Conservation (phyloP, 2,329 filamentous ascomycete species). For the Dactylonectria estremocensis region DNA sequence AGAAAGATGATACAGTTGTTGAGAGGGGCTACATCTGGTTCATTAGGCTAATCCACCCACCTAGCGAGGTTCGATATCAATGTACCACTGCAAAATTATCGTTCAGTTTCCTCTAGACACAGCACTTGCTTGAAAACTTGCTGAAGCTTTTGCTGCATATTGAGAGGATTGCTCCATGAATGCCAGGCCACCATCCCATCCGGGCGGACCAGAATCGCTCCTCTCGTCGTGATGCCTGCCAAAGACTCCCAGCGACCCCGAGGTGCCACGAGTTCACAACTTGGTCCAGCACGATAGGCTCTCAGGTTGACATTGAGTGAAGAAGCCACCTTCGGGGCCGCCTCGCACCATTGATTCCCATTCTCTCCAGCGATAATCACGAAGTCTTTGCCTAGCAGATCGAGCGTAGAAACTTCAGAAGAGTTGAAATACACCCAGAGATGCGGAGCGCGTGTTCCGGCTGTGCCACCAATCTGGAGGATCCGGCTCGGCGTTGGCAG, state of each 20-base stretch:
- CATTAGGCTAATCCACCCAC: no score
- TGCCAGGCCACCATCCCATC: constrained; percentile 18
- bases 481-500: not conserved
- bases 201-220: constrained; percentile 5
- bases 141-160: not conserved
- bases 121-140: not conserved
- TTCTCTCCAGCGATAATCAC: constrained; percentile 1
- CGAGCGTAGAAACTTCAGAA: constrained; percentile 7
- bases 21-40: no score
- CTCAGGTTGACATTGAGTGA: not conserved
- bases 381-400: constrained; percentile 6
- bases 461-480: constrained; percentile 1
- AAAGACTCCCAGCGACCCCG: constrained; percentile 7
- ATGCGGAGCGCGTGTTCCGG: constrained; percentile 10
- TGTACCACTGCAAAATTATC: no score
- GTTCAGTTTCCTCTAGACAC: not conserved
- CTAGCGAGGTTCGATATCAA: no score
- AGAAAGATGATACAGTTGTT: no score
- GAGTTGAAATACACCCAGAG: constrained; percentile 6
- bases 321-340: not conserved
- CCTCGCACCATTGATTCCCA: not conserved
- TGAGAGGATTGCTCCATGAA: not conserved
- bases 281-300: constrained; percentile 1
- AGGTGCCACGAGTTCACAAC: not conserved
- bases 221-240: not conserved